A percentile compares a stretch with the other conserved stretches of the same genome.
Conservation (phyloP, 495 filamentous ascomycete species). For the Xylaria scruposa region DNA sequence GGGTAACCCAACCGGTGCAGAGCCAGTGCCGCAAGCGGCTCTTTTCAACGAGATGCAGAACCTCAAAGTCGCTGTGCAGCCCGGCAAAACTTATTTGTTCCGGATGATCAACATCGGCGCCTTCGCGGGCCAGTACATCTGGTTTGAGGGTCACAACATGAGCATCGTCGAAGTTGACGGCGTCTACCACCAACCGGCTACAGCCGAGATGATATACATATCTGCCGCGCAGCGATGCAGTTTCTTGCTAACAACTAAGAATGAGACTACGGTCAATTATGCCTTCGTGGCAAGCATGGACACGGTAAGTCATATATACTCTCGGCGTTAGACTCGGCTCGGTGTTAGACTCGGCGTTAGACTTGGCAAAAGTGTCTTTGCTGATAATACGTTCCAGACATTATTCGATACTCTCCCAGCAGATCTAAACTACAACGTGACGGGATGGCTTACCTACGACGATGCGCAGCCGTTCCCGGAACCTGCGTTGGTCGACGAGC, state of each 20-base stretch:
- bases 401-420: constrained; percentile 72
- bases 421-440: constrained; percentile 75
- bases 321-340: neutral
- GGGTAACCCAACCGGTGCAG: constrained; percentile 64
- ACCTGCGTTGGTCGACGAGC: constrained; percentile 60
- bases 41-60: constrained; percentile 74
- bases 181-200: constrained; percentile 63
- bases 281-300: constrained; percentile 70
- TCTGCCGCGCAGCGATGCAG: constrained; percentile 74
- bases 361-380: neutral
- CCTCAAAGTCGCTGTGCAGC: constrained; percentile 56
- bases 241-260: constrained; percentile 70
- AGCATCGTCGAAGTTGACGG: constrained; percentile 64
- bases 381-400: constrained; percentile 52
- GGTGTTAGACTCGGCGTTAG: neutral
- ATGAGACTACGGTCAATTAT: constrained; percentile 68
- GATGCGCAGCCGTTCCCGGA: constrained; percentile 61
- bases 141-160: constrained; percentile 76
- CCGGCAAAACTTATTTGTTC: constrained; percentile 82
- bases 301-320: constrained; percentile 45
- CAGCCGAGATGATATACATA: constrained; percentile 68
- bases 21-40: constrained; percentile 70
- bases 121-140: constrained; percentile 72
- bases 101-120: constrained; percentile 76
- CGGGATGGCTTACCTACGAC: constrained; percentile 82